phyloP scores from a whole-genome alignment of 768 basidiomycete genomes.

The Podaxis sp. region DNA sequence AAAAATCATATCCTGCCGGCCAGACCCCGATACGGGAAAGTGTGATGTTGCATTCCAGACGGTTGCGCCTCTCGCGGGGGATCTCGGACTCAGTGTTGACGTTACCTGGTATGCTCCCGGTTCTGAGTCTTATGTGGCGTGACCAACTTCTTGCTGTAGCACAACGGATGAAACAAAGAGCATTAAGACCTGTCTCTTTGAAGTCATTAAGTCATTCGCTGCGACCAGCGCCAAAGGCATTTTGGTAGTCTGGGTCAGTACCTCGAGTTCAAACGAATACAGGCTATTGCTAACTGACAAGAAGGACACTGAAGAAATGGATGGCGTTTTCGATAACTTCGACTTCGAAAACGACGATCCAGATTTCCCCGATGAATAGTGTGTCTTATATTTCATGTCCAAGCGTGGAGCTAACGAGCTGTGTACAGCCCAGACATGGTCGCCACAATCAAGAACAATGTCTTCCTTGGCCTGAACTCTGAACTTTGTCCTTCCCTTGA shows the following conservation, averaged over 20 bases:
- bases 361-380: slow-evolving; percentile 10
- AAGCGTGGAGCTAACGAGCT: background rate
- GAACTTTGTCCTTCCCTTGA: background rate
- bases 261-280: background rate
- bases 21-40: background rate
- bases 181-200: slow-evolving; percentile 10
- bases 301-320: slow-evolving; percentile 5
- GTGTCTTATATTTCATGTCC: background rate
- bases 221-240: slow-evolving; percentile 12
- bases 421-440: slow-evolving; percentile 10
- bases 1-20: background rate
- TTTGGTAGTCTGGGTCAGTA: slow-evolving; percentile 12
- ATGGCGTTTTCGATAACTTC: slow-evolving; percentile 14
- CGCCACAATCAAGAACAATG: slow-evolving; percentile 9
- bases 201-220: slow-evolving; percentile 8
- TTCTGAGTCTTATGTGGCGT: background rate
- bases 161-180: background rate
- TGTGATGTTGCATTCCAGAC: background rate
- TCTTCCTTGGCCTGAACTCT: background rate
- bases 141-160: background rate
- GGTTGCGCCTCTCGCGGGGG: background rate
- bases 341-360: slow-evolving; percentile 14
- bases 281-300: background rate
- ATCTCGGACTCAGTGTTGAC: background rate
- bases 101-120: background rate